Evolutionary conservation across 106 monocot genomes (phyloP).

Genomic region (Hemerocallis citrina): DNA sequence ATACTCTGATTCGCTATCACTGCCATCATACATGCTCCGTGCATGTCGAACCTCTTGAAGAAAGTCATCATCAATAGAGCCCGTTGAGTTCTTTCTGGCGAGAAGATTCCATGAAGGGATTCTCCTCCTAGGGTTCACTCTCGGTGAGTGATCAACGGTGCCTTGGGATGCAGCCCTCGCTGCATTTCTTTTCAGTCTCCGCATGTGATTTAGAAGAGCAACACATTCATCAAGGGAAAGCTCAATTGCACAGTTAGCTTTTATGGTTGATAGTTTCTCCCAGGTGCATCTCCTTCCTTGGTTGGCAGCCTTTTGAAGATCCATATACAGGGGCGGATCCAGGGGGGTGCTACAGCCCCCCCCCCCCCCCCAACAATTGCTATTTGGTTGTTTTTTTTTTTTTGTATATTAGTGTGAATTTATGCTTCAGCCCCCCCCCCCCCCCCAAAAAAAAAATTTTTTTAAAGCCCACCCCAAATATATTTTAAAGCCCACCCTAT

Average conservation of each 20-base stretch:
- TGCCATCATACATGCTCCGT: conserved; percentile 43
- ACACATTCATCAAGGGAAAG: conserved; percentile 89
- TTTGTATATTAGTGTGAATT: no score
- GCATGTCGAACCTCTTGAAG: no score
- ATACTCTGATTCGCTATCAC: conserved; percentile 80
- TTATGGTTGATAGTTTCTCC: conserved; percentile 96
- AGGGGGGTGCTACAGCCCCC: no score
- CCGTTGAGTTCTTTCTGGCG: conserved; percentile 85
- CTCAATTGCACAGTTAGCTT: conserved; percentile 89
- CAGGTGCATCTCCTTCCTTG: conserved; percentile 94
- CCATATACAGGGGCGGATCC: no score
- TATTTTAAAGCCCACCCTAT: no score
- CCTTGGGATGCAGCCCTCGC: conserved; percentile 55
- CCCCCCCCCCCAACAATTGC: no score
- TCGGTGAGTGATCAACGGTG: conserved; percentile 1
- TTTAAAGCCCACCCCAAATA: no score
- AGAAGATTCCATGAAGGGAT: conserved; percentile 96
- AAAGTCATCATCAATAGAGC: conserved; percentile 87
- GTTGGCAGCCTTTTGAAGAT: conserved; percentile 85
- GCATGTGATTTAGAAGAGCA: conserved; percentile 86
- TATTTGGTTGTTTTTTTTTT: no score
- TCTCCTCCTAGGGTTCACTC: conserved; percentile 60
- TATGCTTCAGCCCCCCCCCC: no score
- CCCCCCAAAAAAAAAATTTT: no score
- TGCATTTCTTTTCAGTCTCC: conserved; percentile 62